Evolutionary conservation across 208 protist species (phyloP).

Genomic region (Plasmodiophora brassicae): DNA sequence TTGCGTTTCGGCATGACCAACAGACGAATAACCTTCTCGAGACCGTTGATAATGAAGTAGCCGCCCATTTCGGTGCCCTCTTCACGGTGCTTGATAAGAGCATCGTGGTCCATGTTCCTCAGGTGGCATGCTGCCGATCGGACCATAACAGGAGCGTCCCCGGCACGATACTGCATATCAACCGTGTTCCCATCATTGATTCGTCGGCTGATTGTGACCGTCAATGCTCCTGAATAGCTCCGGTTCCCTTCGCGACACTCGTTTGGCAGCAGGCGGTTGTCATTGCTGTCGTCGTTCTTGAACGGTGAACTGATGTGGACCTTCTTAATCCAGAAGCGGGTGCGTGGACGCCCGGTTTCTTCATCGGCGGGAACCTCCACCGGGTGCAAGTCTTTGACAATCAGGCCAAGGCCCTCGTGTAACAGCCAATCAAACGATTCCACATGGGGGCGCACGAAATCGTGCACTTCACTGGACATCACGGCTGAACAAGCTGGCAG

Average conservation of each 20-base stretch:
- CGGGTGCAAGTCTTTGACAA: neutral
- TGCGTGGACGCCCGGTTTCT: neutral
- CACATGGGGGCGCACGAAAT: neutral
- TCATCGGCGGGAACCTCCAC: neutral
- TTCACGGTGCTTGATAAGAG: conserved; percentile 65
- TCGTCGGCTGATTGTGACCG: neutral
- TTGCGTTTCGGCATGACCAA: conserved; percentile 88
- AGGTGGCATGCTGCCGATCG: conserved; percentile 66
- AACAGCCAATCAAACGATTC: conserved; percentile 29
- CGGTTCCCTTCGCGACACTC: conserved; percentile 14
- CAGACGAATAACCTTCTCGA: conserved; percentile 92
- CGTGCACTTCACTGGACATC: neutral
- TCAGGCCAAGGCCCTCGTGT: neutral
- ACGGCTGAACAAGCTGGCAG: neutral
- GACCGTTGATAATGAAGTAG: conserved; percentile 95
- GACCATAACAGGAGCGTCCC: conserved; percentile 68
- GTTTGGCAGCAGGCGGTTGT: neutral
- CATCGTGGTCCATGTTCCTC: conserved; percentile 37
- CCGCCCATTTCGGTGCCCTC: conserved; percentile 81
- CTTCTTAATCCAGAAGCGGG: neutral
- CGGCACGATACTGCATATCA: neutral
- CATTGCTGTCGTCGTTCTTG: neutral
- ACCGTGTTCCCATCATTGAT: neutral
- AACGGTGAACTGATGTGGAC: neutral
- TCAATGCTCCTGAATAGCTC: neutral